Base-by-base conservation (phyloP, 2,329 filamentous ascomycete genomes). In the Pyrenochaeta sp. region DNA sequence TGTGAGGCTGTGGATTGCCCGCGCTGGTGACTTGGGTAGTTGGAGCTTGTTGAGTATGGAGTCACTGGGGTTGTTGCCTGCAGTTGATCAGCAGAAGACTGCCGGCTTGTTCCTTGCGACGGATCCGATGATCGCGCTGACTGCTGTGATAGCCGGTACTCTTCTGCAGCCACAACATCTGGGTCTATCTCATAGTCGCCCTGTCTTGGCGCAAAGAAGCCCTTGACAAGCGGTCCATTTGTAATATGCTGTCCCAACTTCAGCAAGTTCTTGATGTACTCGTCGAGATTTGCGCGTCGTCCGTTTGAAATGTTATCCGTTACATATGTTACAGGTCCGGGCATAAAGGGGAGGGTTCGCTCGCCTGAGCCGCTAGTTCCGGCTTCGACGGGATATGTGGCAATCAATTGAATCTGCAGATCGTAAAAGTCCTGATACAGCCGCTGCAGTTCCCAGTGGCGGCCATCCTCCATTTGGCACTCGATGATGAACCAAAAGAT, bases 401-500 rank as follows among this genome's bases (percentile, higher is more conserved):
- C 94, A 43, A 99, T 85, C 7, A 99, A 87, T 29, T 92, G 91
- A 71, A 98, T 98, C 75, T 99, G 95, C 75, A 98, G 94, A 75
- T 98, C 95, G 78, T 98, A 99, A 73, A 99, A 99, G 78, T 98
- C 95, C 75, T 98, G 92, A 71, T 99, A 99, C 71, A 96, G 95
- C 59, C 95, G 87, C 33, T 92, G 94, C 44, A 99, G 80, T 73
- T 97, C 93, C 92, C 93, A 98, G 71, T 91, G 89, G 41, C 91
- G 85, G 42, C 92, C 93, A 72, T 98, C 93, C 70, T 97, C 92
- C 75, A 98, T 86, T 67, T 89, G 85, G 20, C 91, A 92, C 75
- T 97, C 93, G 54, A 99, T 94, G 49, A 97, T 91, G 71, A 98
- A 99, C 92, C 95, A 98, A 77, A 98, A 98, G 75, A 97, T 97